Base-by-base conservation (phyloP, 768 basidiomycete genomes). In the Suillus placidus region DNA sequence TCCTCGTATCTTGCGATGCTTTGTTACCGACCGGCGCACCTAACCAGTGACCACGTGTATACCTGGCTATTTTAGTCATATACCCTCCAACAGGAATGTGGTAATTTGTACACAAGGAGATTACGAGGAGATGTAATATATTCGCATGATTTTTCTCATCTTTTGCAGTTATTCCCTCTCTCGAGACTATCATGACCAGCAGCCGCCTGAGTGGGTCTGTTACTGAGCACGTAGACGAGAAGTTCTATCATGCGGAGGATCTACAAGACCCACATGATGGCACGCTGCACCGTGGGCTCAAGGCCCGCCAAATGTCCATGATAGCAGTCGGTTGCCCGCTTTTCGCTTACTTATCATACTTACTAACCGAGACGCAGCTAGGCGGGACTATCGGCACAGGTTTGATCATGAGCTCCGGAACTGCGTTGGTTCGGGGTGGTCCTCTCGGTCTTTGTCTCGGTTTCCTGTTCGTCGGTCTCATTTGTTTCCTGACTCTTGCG, bases 401-500 rank as follows among this genome's bases (percentile, higher is more conserved):
- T 62, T 75, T 86, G 23, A 84, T 86, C 69, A 86, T 87, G 63
- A 84, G 84, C 34, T 65, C 56, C 42, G 87, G 88, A 5, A 87
- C 87, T 38, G 88, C 86, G 1, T 77, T 90, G 32, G 77, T 80
- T 45, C 78, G 83, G 56, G 87, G 87, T 56, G 86, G 87, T 6
- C 87, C 87, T 12, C 80, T 87, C 13, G 87, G 85, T 77, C 56
- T 80, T 34, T 74, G 79, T 62, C 66, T 81, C 1, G 78, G 79
- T 10, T 81, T 80, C 62, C 67, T 69, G 12, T 86, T 84, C 67
- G 82, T 89, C 34, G 88, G 88, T 20, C 76, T 83, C 54, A 80
- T 88, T 4, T 87, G 85, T 72, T 87, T 84, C 70, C 74, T 88
- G 47, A 87, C 87, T 61, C 87, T 89, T 86, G 75, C 84, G 38